Percentiles rank a stretch among this genome's conserved stretches.
phyloP scores from a whole-genome alignment of 805 yeast species.

The Teunomyces funiuensis region DNA sequence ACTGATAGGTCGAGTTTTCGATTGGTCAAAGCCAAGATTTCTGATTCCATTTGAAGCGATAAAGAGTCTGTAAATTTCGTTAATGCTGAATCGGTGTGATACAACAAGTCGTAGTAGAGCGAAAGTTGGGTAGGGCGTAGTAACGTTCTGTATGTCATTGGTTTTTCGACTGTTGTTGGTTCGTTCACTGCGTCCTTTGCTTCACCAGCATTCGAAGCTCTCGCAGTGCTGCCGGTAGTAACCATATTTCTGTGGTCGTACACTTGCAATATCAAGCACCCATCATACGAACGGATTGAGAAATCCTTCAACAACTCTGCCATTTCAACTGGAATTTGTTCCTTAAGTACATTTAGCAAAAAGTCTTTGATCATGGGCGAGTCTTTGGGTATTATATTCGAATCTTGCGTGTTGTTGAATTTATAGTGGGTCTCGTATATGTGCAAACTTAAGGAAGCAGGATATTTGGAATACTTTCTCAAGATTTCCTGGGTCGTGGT shows the following conservation, averaged over 20 bases:
- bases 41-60: conserved; percentile 84
- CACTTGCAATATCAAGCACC: conserved; percentile 83
- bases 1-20: conserved; percentile 76
- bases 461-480: conserved; percentile 70
- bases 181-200: neutral
- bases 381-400: conserved; percentile 71
- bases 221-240: conserved; percentile 3
- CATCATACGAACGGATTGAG: conserved; percentile 82
- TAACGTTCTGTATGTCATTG: conserved; percentile 74
- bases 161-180: conserved; percentile 36
- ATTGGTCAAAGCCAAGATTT: conserved; percentile 72
- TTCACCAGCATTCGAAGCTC: neutral
- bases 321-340: conserved; percentile 84
- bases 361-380: conserved; percentile 79
- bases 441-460: conserved; percentile 85
- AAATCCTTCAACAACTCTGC: conserved; percentile 88
- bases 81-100: conserved; percentile 75
- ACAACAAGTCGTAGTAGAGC: conserved; percentile 78
- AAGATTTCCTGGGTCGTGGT: conserved; percentile 73
- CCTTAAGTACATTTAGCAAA: conserved; percentile 72
- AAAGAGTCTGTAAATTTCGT: conserved; percentile 75
- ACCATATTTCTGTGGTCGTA: conserved; percentile 72
- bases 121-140: conserved; percentile 80
- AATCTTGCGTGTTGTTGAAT: conserved; percentile 85
- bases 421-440: conserved; percentile 89